These are phyloP conservation scores for Aspergillus udagawae DNA, from an alignment of 2,329 filamentous ascomycete genomes.

Conservation along the genomic window DNA sequence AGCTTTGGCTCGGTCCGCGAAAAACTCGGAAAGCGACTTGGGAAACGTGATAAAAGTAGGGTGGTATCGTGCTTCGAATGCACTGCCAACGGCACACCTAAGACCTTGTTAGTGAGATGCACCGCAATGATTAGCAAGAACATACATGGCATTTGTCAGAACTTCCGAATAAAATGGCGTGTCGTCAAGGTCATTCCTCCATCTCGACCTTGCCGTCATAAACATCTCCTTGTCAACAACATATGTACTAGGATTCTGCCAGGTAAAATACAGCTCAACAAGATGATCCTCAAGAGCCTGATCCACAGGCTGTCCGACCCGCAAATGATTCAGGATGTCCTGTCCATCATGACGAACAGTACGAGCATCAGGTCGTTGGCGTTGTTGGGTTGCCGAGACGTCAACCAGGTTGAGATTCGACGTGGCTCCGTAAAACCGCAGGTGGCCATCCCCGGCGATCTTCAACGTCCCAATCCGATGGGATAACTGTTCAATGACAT, in stretches of 20 bases:
- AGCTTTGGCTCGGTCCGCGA: constrained; percentile 42
- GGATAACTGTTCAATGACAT: constrained; percentile 43
- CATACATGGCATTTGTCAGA: constrained; percentile 40
- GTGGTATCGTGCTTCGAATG: constrained; percentile 43
- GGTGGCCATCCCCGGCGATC: constrained; percentile 40
- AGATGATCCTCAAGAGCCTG: constrained; percentile 43
- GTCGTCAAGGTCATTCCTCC: constrained; percentile 36
- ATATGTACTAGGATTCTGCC: constrained; percentile 47
- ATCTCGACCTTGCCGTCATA: constrained; percentile 30
- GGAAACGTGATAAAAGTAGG: constrained; percentile 40
- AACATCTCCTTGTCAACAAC: constrained; percentile 44
- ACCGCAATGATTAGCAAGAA: neutral
- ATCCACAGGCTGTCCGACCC: constrained; percentile 40
- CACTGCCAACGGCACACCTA: constrained; percentile 42
- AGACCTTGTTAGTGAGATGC: constrained; percentile 1
- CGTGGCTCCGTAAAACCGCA: constrained; percentile 44
- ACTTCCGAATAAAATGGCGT: constrained; percentile 40
- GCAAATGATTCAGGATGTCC: constrained; percentile 39
- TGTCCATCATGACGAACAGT: constrained; percentile 38
- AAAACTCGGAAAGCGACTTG: constrained; percentile 33
- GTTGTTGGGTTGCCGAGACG: constrained; percentile 32
- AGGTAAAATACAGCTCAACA: constrained; percentile 45
- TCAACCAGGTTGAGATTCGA: constrained; percentile 44
- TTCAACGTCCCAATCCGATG: constrained; percentile 44
- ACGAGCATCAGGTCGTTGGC: constrained; percentile 35